These are phyloP conservation scores for Melanopsichium pennsylvanicum DNA, from an alignment of 1,284 basidiomycete genomes.

Conservation along the genomic window DNA sequence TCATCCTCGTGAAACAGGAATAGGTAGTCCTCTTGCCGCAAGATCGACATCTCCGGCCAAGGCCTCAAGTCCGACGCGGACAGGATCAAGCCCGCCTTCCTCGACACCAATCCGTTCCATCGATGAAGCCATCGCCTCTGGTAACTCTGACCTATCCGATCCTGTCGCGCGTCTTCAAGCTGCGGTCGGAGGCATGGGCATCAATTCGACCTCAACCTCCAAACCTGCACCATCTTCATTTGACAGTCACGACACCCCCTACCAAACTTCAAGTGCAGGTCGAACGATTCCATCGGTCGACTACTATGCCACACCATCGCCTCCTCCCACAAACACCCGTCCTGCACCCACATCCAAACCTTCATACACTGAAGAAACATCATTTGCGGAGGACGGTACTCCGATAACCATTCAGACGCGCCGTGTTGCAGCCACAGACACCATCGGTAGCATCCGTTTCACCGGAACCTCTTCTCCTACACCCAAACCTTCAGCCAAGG, in stretches of 20 bases:
- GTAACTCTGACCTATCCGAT: slow-evolving; percentile 17
- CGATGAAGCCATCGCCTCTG: slow-evolving; percentile 39
- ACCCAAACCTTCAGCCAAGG: slow-evolving; percentile 7
- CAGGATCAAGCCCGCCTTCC: slow-evolving; percentile 3
- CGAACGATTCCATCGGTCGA: slow-evolving; percentile 20
- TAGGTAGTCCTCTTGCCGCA: slow-evolving; percentile 11
- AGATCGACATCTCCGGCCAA: too few relatives aligned
- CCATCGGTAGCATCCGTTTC: slow-evolving; percentile 40
- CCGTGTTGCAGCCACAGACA: slow-evolving; percentile 39
- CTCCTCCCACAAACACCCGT: slow-evolving; percentile 10
- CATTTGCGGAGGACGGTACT: slow-evolving; percentile 30
- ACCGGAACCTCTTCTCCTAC: slow-evolving; percentile 21
- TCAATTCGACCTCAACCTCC: not conserved
- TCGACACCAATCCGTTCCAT: slow-evolving; percentile 33
- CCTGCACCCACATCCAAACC: slow-evolving; percentile 4
- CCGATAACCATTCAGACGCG: slow-evolving; percentile 41
- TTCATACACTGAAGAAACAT: slow-evolving; percentile 25
- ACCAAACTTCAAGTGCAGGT: slow-evolving; percentile 4
- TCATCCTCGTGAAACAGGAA: slow-evolving; percentile 12
- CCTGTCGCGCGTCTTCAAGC: slow-evolving; percentile 28
- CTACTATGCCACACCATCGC: slow-evolving; percentile 40
- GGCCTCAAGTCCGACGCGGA: too few relatives aligned
- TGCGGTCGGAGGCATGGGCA: slow-evolving; percentile 26
- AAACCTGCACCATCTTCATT: not conserved
- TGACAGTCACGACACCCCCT: not conserved